phyloP scores from a whole-genome alignment of 805 yeast genomes.

The Kuraishia hungarica region DNA sequence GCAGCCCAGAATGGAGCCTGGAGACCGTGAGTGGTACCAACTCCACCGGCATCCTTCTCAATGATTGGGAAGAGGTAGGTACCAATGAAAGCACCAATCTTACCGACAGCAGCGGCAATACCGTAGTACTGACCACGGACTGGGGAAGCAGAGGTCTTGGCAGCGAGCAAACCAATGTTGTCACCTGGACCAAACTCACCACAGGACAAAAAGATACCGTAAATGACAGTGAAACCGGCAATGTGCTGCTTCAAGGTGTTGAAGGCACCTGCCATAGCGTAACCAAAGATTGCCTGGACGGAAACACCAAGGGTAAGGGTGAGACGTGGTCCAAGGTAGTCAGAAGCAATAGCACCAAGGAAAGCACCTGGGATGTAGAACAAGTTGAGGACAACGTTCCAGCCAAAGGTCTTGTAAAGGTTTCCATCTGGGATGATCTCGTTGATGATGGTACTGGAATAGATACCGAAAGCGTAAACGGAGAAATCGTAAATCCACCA shows the following conservation, averaged over 20 bases:
- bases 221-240: constrained; percentile 77
- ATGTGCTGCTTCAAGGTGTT: constrained; percentile 45
- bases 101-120: constrained; percentile 86
- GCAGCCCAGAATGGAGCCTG: constrained; percentile 80
- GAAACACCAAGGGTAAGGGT: constrained; percentile 64
- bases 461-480: constrained; percentile 80
- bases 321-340: constrained; percentile 84
- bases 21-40: constrained; percentile 42
- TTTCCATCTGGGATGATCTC: constrained; percentile 50
- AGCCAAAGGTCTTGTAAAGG: constrained; percentile 73
- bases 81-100: constrained; percentile 89
- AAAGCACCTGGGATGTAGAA: constrained; percentile 89
- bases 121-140: constrained; percentile 89
- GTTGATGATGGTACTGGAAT: constrained; percentile 63
- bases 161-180: constrained; percentile 79
- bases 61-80: constrained; percentile 83
- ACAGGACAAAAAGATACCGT: constrained; percentile 77
- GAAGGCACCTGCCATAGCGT: constrained; percentile 71
- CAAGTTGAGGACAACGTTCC: constrained; percentile 83
- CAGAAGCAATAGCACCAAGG: constrained; percentile 79
- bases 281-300: constrained; percentile 73
- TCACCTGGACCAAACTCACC: constrained; percentile 97
- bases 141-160: constrained; percentile 81
- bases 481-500: constrained; percentile 94
- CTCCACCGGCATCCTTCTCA: constrained; percentile 50